A percentile compares a stretch with the other conserved stretches of the same genome.
Conservation (phyloP, 225 moss, liverwort and hornwort species). For the Climacium dendroides region DNA sequence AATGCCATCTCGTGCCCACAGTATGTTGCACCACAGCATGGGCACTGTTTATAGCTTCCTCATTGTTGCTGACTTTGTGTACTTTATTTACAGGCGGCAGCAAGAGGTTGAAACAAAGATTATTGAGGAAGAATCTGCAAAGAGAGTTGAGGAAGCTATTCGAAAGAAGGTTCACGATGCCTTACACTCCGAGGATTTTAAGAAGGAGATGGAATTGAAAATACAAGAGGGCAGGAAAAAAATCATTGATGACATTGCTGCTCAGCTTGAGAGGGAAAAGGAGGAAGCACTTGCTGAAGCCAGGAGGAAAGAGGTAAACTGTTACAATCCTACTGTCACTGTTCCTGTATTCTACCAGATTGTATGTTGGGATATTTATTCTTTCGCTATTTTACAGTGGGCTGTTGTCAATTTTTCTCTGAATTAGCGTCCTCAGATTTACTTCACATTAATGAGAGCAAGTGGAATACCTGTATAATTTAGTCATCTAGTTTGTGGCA, state of each 20-base stretch:
- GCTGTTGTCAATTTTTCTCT: not conserved
- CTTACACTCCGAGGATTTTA: conserved; percentile 68
- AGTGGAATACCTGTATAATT: not conserved
- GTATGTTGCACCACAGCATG: conserved; percentile 7
- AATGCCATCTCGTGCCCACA: conserved; percentile 11
- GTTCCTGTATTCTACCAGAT: not conserved
- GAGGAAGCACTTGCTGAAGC: conserved; percentile 67
- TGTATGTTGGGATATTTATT: not conserved
- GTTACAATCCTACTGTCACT: not conserved
- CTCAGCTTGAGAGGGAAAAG: conserved; percentile 67
- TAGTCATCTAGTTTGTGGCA: not conserved
- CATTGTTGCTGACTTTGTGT: conserved; percentile 1
- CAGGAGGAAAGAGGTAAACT: conserved; percentile 63
- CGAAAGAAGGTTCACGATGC: conserved; percentile 78
- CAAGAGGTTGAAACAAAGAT: conserved; percentile 80
- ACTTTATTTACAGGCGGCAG: conserved; percentile 58
- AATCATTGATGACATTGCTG: conserved; percentile 70
- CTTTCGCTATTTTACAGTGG: not conserved
- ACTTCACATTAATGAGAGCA: not conserved
- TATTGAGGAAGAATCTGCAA: conserved; percentile 76
- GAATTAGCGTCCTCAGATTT: not conserved
- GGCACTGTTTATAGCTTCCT: not conserved
- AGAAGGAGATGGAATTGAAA: conserved; percentile 61
- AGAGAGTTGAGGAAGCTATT: conserved; percentile 83
- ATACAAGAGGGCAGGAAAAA: conserved; percentile 73